Evolutionary conservation across 2,329 filamentous ascomycete species (phyloP).

Genomic region (Tolypocladium endophyticum): DNA sequence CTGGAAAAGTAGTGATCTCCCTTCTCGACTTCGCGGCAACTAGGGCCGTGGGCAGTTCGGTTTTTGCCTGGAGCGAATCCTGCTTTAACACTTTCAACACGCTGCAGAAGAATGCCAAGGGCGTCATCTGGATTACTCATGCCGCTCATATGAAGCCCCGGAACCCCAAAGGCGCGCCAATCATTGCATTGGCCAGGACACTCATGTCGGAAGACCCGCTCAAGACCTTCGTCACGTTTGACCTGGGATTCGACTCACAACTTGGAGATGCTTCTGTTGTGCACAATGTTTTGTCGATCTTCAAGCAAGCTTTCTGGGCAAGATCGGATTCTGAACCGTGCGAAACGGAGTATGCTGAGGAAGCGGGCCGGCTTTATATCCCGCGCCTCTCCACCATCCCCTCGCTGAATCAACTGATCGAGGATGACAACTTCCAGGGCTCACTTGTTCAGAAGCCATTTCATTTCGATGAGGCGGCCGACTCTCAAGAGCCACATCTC

Average conservation of each 20-base stretch:
- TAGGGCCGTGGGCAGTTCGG: slow-evolving; percentile 9
- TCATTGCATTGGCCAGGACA: slow-evolving; percentile 35
- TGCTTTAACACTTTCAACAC: slow-evolving; percentile 30
- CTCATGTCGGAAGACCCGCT: slow-evolving; percentile 37
- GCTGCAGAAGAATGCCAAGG: slow-evolving; percentile 23
- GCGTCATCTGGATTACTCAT: slow-evolving; percentile 37
- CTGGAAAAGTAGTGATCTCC: slow-evolving; percentile 28
- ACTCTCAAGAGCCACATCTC: slow-evolving; percentile 2
- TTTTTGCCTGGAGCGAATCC: slow-evolving; percentile 27
- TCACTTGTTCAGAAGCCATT: slow-evolving; percentile 11
- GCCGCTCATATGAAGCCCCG: slow-evolving; percentile 25
- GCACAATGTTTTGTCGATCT: slow-evolving; percentile 13
- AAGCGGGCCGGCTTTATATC: slow-evolving; percentile 25
- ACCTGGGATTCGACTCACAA: slow-evolving; percentile 18
- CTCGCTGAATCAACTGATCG: slow-evolving; percentile 33
- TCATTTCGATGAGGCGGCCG: background rate
- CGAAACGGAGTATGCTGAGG: slow-evolving; percentile 34
- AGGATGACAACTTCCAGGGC: slow-evolving; percentile 13
- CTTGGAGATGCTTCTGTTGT: slow-evolving; percentile 7
- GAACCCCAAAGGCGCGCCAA: slow-evolving; percentile 25
- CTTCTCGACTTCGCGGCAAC: slow-evolving; percentile 30
- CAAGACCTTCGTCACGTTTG: slow-evolving; percentile 32
- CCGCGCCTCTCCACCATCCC: slow-evolving; percentile 32
- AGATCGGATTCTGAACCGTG: slow-evolving; percentile 6
- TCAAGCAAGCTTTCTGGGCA: slow-evolving; percentile 12